Evolutionary conservation across 345 rosid species (phyloP).

Genomic region (Aquilaria malaccensis): DNA sequence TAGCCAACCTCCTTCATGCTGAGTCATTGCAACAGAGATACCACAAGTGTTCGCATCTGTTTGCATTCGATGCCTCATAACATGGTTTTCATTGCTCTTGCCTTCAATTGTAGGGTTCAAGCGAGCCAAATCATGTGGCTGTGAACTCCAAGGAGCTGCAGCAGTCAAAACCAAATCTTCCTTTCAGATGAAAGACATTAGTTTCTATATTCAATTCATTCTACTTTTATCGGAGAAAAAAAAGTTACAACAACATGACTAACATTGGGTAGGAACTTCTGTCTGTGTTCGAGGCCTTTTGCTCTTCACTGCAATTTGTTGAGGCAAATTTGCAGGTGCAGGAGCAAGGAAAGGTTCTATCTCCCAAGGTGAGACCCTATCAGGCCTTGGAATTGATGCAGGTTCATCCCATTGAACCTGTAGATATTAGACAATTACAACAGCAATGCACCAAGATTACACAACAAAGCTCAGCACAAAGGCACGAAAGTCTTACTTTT

Average conservation of each 20-base stretch:
- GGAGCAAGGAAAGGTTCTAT: conserved; percentile 54
- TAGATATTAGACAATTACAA: conserved; percentile 14
- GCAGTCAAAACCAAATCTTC: conserved; percentile 40
- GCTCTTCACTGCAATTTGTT: conserved; percentile 35
- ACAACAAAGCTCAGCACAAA: no score
- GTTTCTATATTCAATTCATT: conserved; percentile 11
- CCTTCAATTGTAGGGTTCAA: conserved; percentile 30
- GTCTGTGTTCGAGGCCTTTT: conserved; percentile 50
- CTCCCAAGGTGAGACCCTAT: conserved; percentile 81
- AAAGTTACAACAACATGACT: conserved; percentile 4
- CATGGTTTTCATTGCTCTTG: conserved; percentile 35
- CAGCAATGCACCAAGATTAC: conserved; percentile 8
- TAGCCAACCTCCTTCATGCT: conserved; percentile 43
- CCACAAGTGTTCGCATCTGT: conserved; percentile 28
- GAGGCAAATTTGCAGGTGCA: conserved; percentile 24
- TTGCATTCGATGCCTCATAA: conserved; percentile 41
- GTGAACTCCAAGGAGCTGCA: conserved; percentile 54
- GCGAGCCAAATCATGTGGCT: conserved; percentile 33
- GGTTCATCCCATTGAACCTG: conserved; percentile 86
- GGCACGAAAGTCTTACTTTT: conserved; percentile 30
- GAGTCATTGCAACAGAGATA: conserved; percentile 32
- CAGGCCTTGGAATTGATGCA: conserved; percentile 59
- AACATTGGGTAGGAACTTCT: conserved; percentile 47
- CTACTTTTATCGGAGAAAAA: neutral
- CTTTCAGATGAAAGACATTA: conserved; percentile 11